Conservation (phyloP, 257 asterid species). For the Jaltomata sinuosa region DNA sequence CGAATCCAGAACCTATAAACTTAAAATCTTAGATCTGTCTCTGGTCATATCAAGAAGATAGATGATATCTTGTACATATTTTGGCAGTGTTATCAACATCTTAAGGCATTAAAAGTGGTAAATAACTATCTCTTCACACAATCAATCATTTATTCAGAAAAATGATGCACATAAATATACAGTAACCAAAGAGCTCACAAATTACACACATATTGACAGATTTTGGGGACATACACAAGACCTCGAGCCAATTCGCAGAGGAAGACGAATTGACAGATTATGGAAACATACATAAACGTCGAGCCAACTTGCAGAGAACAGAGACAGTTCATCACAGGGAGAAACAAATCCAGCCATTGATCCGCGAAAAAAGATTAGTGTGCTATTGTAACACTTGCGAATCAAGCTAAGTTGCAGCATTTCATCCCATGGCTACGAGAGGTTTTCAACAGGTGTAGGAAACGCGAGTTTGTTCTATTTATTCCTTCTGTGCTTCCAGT, state of each 20-base stretch:
- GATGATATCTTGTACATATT: neutral
- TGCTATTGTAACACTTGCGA: neutral
- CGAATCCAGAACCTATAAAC: neutral
- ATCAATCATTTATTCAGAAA: neutral
- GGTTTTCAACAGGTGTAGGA: neutral
- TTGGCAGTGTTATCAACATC: neutral
- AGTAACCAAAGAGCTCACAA: neutral
- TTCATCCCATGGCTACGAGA: neutral
- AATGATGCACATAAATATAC: neutral
- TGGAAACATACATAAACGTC: neutral
- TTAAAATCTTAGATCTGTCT: neutral
- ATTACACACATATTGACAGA: neutral
- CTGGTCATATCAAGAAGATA: neutral
- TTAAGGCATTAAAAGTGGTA: neutral
- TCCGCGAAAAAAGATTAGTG: neutral
- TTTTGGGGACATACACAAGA: neutral
- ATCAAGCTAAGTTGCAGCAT: conserved; percentile 4
- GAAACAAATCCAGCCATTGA: neutral
- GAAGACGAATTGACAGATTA: neutral
- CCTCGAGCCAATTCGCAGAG: neutral
- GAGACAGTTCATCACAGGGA: neutral
- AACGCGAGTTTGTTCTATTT: neutral
- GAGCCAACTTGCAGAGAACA: neutral
- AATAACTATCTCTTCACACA: neutral
- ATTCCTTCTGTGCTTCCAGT: conserved; percentile 32